phyloP scores from a whole-genome alignment of 1,139 yeast species.

The Sugiyamaella novakii region DNA sequence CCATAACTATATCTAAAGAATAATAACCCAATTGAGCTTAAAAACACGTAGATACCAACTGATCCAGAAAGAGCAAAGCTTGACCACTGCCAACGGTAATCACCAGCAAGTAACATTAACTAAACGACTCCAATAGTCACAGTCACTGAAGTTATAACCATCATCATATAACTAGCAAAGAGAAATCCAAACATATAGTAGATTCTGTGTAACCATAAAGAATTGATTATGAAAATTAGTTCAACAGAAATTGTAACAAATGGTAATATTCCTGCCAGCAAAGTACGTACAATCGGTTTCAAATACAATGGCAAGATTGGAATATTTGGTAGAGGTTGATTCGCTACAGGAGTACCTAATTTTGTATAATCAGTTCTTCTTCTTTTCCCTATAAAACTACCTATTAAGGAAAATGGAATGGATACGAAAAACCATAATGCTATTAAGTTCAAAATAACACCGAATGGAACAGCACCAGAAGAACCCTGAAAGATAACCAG shows the following conservation, averaged over 20 bases:
- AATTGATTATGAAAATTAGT: conserved; percentile 80
- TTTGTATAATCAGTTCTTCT: conserved; percentile 38
- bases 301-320: conserved; percentile 89
- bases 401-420: conserved; percentile 77
- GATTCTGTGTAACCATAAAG: conserved; percentile 90
- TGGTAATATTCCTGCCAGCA: conserved; percentile 88
- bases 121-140: conserved; percentile 81
- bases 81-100: conserved; percentile 98
- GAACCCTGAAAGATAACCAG: conserved; percentile 75
- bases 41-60: conserved; percentile 76
- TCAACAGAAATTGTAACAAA: conserved; percentile 94
- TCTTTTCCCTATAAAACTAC: conserved; percentile 76
- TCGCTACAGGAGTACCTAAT: neutral
- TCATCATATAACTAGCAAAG: conserved; percentile 78
- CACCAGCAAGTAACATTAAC: conserved; percentile 85
- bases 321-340: conserved; percentile 77
- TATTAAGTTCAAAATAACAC: conserved; percentile 80
- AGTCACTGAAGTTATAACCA: conserved; percentile 77
- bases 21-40: conserved; percentile 68
- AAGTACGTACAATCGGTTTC: conserved; percentile 63
- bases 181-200: conserved; percentile 97
- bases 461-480: conserved; percentile 93
- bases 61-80: conserved; percentile 88
- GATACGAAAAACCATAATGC: conserved; percentile 83
- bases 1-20: conserved; percentile 59